Evolutionary conservation across 345 rosid genomes (phyloP), one percentile per base, ranked within the genome.

Genomic region (Mallotus nudiflorus): DNA sequence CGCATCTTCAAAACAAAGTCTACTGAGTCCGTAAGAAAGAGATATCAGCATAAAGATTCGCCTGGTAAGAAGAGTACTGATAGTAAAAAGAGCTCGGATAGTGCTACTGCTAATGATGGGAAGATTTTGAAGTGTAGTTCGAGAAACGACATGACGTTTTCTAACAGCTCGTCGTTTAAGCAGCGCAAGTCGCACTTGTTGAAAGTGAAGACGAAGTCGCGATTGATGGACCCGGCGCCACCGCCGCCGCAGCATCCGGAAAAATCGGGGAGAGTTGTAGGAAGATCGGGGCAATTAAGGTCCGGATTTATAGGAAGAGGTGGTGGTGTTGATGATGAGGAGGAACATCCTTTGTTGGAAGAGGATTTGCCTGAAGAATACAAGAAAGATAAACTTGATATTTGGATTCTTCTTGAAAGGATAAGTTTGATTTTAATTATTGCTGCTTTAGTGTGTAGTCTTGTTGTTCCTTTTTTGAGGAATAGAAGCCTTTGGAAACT

Each of bases 111-210:
- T n/a, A n/a, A n/a, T n/a, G 75, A 31, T 42, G 68, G 63, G 13
- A 76, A 77, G 69, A 56, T 77, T 71, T 54, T 67, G 48, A 77
- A 62, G 69, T 66, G 72, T 29, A 76, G 72, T 33, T 70, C 79
- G 0, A 58, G 75, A 29, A 62, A 67, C 55, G 69, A 61, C 60
- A 37, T 22, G 13, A 54, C 54, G 28, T 48, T 72, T 22, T 67
- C 69, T 5, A 62, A 51, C 18, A 68, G 33, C 16, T 65, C 70
- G 16, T 69, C 81, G 11, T 73, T 77, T 50, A 73, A 76, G 63
- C 52, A 4, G 67, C 66, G 57, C 62, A 77, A 68, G 66, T 63
- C 81, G 37, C 65, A 25, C 19, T 50, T 77, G 42, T 65, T 69
- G 9, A 77, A 68, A 55, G 81, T 68, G 67, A 73, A 40, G 70